Conservation (phyloP, 2,329 filamentous ascomycete genomes). For the Trichoderma gracile region DNA sequence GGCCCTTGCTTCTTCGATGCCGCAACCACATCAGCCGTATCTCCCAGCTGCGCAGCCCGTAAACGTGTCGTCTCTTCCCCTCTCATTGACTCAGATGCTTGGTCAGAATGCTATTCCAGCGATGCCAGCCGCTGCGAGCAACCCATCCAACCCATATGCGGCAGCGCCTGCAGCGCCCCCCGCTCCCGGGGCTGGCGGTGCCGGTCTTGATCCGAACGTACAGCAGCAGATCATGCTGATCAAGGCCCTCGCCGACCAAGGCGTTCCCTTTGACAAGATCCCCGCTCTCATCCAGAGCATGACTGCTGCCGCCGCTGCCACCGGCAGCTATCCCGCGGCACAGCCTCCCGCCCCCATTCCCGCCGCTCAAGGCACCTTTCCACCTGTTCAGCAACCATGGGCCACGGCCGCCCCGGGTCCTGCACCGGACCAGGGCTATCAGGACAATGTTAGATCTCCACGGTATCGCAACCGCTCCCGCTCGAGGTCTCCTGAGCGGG, state of each 20-base stretch:
- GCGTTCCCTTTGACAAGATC: constrained; percentile 76
- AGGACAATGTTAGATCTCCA: constrained; percentile 63
- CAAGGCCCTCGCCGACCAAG: constrained; percentile 72
- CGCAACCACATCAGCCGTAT: constrained; percentile 39
- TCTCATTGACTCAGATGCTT: constrained; percentile 40
- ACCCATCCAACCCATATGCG: constrained; percentile 35
- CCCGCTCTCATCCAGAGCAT: constrained; percentile 58
- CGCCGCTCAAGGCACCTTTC: constrained; percentile 47
- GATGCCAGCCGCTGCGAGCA: constrained; percentile 35
- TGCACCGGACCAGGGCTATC: constrained; percentile 54
- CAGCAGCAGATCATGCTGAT: constrained; percentile 74
- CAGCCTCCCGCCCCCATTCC: constrained; percentile 33
- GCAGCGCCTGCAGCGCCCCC: constrained; percentile 38
- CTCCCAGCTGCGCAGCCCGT: constrained; percentile 57
- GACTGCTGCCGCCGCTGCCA: constrained; percentile 41
- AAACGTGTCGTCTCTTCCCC: constrained; percentile 56
- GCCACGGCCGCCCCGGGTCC: constrained; percentile 33
- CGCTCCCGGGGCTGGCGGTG: constrained; percentile 38
- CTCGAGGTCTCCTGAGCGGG: constrained; percentile 76
- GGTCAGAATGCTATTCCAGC: constrained; percentile 40
- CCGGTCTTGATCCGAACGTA: constrained; percentile 54
- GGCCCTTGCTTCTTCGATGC: constrained; percentile 37
- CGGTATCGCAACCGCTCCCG: constrained; percentile 65
- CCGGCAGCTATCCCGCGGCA: constrained; percentile 37
- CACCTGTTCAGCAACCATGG: constrained; percentile 39